Evolutionary conservation across 2,329 filamentous ascomycete genomes (phyloP), one percentile per base, ranked within the genome.

Genomic region (Fusarium devonianum): DNA sequence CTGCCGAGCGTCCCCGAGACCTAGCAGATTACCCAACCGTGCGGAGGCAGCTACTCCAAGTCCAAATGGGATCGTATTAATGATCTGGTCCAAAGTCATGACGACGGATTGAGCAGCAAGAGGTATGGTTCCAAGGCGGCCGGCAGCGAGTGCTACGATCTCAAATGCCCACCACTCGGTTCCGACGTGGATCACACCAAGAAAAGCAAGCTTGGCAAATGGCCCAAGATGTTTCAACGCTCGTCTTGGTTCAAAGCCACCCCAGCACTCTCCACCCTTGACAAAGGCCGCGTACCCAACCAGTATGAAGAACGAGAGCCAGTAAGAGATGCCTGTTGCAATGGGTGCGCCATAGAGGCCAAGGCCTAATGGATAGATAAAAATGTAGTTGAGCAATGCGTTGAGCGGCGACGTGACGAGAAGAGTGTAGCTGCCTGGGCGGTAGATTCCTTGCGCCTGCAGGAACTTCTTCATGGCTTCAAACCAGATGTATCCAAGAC

Each of bases 101-200:
- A 96, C 92, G 16, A 95, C 89, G 36, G 85, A 89, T 70, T 96
- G 91, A 0, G 91, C 89, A 1, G 91, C 91, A 1, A 96, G 78
- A 0, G 90, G 81, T 23, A 92, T 82, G 0, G 89, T 92, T 4
- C 92, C 92, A 0, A 96, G 80, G 25, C 86, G 82, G 1, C 91
- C 91, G 5, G 91, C 90, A 2, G 88, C 89, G 1, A 95, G 80
- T 1, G 90, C 90, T 2, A 95, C 90, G 58, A 95, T 93, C 71
- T 95, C 91, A 63, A 96, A 96, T 0, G 91, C 92, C 91, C 91
- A 95, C 91, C 90, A 96, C 71, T 96, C 92, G 0, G 90, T 94
- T 4, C 90, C 92, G 5, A 96, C 89, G 57, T 95, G 91, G 4
- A 95, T 73, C 30, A 95, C 78, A 0, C 91, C 92, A 0, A 95